phyloP scores from a whole-genome alignment of 176 grass and related monocot genomes.

The Phragmites australis region DNA sequence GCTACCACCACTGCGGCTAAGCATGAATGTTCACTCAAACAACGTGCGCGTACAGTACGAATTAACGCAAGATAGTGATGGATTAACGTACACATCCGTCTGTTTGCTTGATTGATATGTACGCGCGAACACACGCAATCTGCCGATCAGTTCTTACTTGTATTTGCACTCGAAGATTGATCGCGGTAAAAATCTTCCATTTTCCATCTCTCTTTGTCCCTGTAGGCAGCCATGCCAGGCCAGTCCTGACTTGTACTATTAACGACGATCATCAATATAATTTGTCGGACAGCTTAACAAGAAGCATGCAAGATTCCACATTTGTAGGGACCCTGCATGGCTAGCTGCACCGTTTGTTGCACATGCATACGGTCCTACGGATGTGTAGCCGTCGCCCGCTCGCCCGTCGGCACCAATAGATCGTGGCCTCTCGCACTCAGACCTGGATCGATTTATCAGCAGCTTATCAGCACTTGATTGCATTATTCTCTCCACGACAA shows the following conservation, averaged over 20 bases:
- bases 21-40: neutral
- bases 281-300: constrained; percentile 42
- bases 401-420: neutral
- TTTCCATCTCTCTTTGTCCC: neutral
- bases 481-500: neutral
- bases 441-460: neutral
- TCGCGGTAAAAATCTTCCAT: neutral
- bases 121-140: constrained; percentile 1
- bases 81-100: neutral
- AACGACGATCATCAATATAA: neutral
- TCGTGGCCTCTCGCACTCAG: neutral
- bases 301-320: constrained; percentile 25
- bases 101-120: neutral
- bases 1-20: neutral
- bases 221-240: neutral
- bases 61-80: neutral
- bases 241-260: neutral
- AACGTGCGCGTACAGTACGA: neutral
- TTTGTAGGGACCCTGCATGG: neutral
- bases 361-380: neutral
- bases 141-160: neutral
- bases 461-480: too few relatives aligned
- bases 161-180: too few relatives aligned
- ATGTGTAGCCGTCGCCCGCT: neutral
- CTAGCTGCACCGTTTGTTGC: neutral